phyloP scores from a whole-genome alignment of 495 filamentous ascomycete species.

The Penicillium egyptiacum region DNA sequence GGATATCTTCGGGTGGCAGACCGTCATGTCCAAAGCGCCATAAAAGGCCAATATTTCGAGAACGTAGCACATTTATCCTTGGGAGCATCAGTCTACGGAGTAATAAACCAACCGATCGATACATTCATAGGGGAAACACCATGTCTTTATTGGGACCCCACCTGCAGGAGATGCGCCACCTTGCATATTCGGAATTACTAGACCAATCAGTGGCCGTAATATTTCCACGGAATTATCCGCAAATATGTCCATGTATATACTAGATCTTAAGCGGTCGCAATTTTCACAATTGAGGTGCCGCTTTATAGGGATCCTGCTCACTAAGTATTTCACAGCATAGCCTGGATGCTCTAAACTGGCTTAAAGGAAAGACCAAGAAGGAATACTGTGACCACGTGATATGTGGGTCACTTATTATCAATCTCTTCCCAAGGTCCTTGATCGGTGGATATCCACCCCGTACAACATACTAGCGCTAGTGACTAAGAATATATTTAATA shows the following conservation, averaged over 20 bases:
- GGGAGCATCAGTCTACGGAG: no score
- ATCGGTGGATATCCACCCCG: background rate
- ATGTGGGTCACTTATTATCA: background rate
- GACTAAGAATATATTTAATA: background rate
- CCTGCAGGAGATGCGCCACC: background rate
- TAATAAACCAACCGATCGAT: background rate
- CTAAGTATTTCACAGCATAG: no score
- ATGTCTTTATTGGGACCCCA: background rate
- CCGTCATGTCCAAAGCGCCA: background rate
- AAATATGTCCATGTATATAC: background rate
- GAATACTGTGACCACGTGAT: background rate
- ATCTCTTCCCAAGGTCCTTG: no score
- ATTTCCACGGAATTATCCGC: background rate
- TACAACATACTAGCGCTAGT: background rate
- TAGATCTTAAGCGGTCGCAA: background rate
- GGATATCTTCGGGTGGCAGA: constrained; percentile 5
- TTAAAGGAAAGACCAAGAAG: no score
- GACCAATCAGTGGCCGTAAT: background rate
- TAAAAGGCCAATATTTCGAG: background rate
- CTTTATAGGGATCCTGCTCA: background rate
- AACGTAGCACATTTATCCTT: background rate
- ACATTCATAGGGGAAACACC: background rate
- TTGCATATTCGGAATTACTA: constrained; percentile 1
- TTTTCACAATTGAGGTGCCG: background rate
- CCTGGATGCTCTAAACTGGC: no score